Evolutionary conservation across 331 rosid genomes (phyloP).

Genomic region (Spiraea crenata): DNA sequence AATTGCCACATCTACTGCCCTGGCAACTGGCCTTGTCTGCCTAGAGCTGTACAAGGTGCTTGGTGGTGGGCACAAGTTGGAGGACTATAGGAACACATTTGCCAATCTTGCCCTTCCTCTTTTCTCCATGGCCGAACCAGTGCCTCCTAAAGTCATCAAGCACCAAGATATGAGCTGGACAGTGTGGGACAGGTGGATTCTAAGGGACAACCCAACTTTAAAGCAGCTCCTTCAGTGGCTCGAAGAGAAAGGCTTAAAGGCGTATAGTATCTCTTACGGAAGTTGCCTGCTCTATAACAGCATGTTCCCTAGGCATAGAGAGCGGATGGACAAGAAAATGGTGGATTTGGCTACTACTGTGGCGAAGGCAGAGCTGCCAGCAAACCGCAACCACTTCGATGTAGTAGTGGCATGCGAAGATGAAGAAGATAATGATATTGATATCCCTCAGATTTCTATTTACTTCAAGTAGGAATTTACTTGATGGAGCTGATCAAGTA

Average conservation of each 20-base stretch:
- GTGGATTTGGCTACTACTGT: slow-evolving; percentile 30
- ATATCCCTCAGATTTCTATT: slow-evolving; percentile 26
- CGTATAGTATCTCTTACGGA: slow-evolving; percentile 30
- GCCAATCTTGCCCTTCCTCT: slow-evolving; percentile 31
- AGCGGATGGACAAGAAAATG: slow-evolving; percentile 30
- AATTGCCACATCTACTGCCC: slow-evolving; percentile 33
- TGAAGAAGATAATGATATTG: slow-evolving; percentile 26
- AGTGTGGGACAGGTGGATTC: slow-evolving; percentile 35
- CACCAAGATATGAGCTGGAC: slow-evolving; percentile 33
- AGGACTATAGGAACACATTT: slow-evolving; percentile 32
- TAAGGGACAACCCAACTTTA: slow-evolving; percentile 25
- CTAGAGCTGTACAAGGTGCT: slow-evolving; percentile 33
- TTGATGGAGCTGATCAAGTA: not conserved
- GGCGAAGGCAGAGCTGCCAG: slow-evolving; percentile 28
- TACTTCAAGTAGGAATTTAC: slow-evolving; percentile 26
- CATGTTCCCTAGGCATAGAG: slow-evolving; percentile 28
- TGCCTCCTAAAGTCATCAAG: slow-evolving; percentile 32
- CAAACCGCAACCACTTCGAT: slow-evolving; percentile 21
- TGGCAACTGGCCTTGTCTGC: slow-evolving; percentile 34
- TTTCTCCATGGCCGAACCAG: slow-evolving; percentile 35
- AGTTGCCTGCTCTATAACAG: slow-evolving; percentile 33
- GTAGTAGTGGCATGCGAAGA: slow-evolving; percentile 32
- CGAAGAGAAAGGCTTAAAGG: slow-evolving; percentile 26
- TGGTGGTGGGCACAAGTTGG: slow-evolving; percentile 27
- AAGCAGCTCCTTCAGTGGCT: slow-evolving; percentile 28